Evolutionary conservation across 805 yeast species (phyloP), one percentile per base, ranked within the genome.

Genomic region (Blastobotrys attinorum): DNA sequence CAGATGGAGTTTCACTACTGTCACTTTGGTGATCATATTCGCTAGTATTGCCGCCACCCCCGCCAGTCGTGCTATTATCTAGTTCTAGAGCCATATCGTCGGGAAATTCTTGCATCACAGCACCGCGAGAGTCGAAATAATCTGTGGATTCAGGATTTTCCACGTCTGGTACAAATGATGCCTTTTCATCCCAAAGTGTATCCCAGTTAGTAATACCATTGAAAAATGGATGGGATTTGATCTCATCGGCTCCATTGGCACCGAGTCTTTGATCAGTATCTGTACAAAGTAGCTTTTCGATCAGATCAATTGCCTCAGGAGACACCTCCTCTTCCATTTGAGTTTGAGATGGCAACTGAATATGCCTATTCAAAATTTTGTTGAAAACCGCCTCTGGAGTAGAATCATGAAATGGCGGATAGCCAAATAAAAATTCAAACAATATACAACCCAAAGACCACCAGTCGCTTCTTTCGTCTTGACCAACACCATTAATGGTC

Each of bases 401-500:
- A 3, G 69, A 68, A 1, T 83, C 95, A 60, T 85, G 92, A 62
- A 92, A 92, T 2, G 99, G 99, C 1, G 99, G 96, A 59, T 78
- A 84, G 0, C 98, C 98, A 60, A 82, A 84, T 33, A 87, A 58
- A 58, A 92, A 82, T 63, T 92, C 99, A 67, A 90, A 92, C 45
- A 90, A 64, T 10, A 92, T 87, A 62, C 97, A 90, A 0, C 99
- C 99, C 27, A 90, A 76, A 2, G 97, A 86, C 99, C 99, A 92
- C 98, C 98, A 89, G 65, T 89, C 97, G n/a, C 90, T 79, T 49
- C 80, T 75, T 50, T 79, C 88, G 48, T 80, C 84, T 59, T 90
- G 96, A 0, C 84, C 82, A 1, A 73, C 70, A 32, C 97, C 97
- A 34, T 74, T 69, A 48, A 92, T 87, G 0, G 96, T 89, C 59